Conservation (phyloP, 2,329 filamentous ascomycete genomes). For the Tolypocladium capitatum region DNA sequence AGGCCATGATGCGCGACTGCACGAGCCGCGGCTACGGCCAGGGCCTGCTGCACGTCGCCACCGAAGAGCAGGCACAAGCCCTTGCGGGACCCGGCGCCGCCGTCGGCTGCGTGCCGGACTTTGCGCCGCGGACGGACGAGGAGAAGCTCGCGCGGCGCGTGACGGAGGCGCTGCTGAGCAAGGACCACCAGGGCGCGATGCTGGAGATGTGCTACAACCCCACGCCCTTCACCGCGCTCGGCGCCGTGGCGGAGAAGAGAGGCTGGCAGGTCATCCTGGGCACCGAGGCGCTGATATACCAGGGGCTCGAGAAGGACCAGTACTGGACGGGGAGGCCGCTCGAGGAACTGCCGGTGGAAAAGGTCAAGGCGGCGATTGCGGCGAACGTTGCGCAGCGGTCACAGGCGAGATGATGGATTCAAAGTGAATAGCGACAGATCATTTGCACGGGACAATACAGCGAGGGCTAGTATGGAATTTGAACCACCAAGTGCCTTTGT, state of each 20-base stretch:
- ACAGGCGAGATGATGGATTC: slow-evolving; percentile 13
- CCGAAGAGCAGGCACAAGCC: slow-evolving; percentile 42
- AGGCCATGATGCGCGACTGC: slow-evolving; percentile 53
- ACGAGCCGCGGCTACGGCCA: slow-evolving; percentile 43
- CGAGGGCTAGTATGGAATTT: too few relatives aligned
- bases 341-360: slow-evolving; percentile 43
- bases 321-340: slow-evolving; percentile 53
- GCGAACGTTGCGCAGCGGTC: slow-evolving; percentile 22
- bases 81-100: slow-evolving; percentile 52
- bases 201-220: slow-evolving; percentile 81
- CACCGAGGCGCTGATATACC: slow-evolving; percentile 65
- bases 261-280: slow-evolving; percentile 66
- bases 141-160: slow-evolving; percentile 49
- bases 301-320: slow-evolving; percentile 55
- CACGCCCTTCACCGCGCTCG: slow-evolving; percentile 52
- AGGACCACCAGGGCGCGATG: slow-evolving; percentile 50
- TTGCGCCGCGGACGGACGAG: slow-evolving; percentile 49
- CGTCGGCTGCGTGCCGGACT: slow-evolving; percentile 64
- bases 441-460: too few relatives aligned
- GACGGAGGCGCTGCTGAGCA: slow-evolving; percentile 31
- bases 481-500: too few relatives aligned
- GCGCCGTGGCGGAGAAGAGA: slow-evolving; percentile 41
- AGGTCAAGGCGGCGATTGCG: slow-evolving; percentile 41
- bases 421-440: too few relatives aligned
- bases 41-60: slow-evolving; percentile 46